phyloP scores from a whole-genome alignment of 768 basidiomycete genomes.

The Phlebiopsis gigantea region DNA sequence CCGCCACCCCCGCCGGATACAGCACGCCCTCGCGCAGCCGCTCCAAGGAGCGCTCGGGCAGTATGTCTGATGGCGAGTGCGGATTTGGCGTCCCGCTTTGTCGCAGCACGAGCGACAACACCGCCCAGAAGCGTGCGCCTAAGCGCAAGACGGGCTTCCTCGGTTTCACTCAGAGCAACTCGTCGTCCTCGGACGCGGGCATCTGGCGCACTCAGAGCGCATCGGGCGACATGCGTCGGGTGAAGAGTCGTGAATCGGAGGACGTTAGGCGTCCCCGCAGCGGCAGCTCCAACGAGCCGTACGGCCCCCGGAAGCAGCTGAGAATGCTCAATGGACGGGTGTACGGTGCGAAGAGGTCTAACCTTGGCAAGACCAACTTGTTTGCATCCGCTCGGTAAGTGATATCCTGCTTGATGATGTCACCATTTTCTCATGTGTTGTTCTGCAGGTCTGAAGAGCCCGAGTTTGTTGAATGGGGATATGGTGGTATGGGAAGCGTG shows the following conservation, averaged over 20 bases:
- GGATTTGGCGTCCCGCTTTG: slow-evolving; percentile 20
- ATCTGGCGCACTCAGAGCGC: slow-evolving; percentile 14
- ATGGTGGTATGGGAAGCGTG: slow-evolving; percentile 70
- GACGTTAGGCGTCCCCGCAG: slow-evolving; percentile 6
- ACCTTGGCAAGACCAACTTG: slow-evolving; percentile 38
- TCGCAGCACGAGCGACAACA: slow-evolving; percentile 17
- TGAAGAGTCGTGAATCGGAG: slow-evolving; percentile 14
- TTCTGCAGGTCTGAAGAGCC: slow-evolving; percentile 56
- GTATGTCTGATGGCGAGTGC: slow-evolving; percentile 8
- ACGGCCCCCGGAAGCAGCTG: slow-evolving; percentile 18
- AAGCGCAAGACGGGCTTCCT: slow-evolving; percentile 1
- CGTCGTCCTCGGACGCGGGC: slow-evolving; percentile 9
- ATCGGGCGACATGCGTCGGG: slow-evolving; percentile 5
- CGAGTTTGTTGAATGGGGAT: slow-evolving; percentile 92
- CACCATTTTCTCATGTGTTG: neutral
- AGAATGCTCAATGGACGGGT: slow-evolving; percentile 81
- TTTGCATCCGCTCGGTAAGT: slow-evolving; percentile 46
- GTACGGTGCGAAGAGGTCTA: slow-evolving; percentile 47
- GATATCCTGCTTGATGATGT: neutral
- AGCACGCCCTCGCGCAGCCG: slow-evolving; percentile 5
- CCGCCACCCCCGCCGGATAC: slow-evolving; percentile 13
- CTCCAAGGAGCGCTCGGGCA: slow-evolving; percentile 8
- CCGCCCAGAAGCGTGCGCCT: neutral
- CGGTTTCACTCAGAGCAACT: neutral
- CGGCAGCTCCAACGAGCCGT: slow-evolving; percentile 5